Conservation (phyloP, 202 grass and related monocot genomes). For the Elaeis oleifera region DNA sequence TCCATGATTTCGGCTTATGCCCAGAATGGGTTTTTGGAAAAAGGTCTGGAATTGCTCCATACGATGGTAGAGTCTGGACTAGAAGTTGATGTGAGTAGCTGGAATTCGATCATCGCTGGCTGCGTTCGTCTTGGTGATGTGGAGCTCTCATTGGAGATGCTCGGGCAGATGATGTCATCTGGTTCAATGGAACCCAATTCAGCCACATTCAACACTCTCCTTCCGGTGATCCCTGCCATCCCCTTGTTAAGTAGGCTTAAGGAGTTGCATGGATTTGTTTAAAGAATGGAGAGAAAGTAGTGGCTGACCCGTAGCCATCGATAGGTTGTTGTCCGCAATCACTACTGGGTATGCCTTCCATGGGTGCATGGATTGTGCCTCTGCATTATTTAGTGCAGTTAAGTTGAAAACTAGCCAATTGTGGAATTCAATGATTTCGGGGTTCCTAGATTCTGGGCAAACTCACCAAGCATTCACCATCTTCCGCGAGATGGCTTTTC, state of each 20-base stretch:
- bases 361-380: slow-evolving; percentile 22
- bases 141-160: slow-evolving; percentile 22
- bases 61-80: slow-evolving; percentile 22
- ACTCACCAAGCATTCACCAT: slow-evolving; percentile 21
- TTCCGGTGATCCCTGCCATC: slow-evolving; percentile 27
- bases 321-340: slow-evolving; percentile 26
- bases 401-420: slow-evolving; percentile 26
- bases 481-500: slow-evolving; percentile 35
- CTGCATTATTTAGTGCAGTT: slow-evolving; percentile 22
- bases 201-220: slow-evolving; percentile 38
- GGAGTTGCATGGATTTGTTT: slow-evolving; percentile 32
- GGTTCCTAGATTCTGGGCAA: slow-evolving; percentile 27
- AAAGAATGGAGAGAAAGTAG: slow-evolving; percentile 16
- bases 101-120: slow-evolving; percentile 34
- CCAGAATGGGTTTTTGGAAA: slow-evolving; percentile 33
- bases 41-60: slow-evolving; percentile 26
- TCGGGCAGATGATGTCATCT: slow-evolving; percentile 25
- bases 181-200: slow-evolving; percentile 24
- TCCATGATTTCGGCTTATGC: slow-evolving; percentile 29
- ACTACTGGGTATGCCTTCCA: slow-evolving; percentile 30
- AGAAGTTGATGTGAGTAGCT: slow-evolving; percentile 25
- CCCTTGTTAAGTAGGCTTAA: slow-evolving; percentile 20
- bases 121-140: slow-evolving; percentile 26
- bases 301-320: slow-evolving; percentile 15
- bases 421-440: slow-evolving; percentile 33